These are phyloP conservation scores for Gentiana dahurica DNA, from an alignment of 257 asterid genomes.

Conservation along the genomic window DNA sequence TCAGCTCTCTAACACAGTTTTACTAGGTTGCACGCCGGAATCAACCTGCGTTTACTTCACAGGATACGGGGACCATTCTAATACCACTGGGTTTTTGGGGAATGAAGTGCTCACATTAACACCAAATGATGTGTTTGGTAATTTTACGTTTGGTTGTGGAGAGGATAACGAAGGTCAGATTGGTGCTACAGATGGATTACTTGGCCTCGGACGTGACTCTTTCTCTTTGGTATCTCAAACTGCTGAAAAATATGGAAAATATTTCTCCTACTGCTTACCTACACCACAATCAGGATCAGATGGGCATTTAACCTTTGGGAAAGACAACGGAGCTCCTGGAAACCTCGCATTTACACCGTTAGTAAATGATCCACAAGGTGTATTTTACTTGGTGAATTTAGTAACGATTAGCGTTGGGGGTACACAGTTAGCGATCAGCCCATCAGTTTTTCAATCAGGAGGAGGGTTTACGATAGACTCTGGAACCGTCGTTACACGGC, in stretches of 20 bases:
- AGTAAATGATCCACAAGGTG: constrained; percentile 11
- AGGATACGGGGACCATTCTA: constrained; percentile 51
- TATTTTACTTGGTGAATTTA: constrained; percentile 43
- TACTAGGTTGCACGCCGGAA: constrained; percentile 20
- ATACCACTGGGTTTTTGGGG: constrained; percentile 41
- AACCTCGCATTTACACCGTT: constrained; percentile 42
- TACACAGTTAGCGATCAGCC: constrained; percentile 23
- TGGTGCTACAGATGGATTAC: constrained; percentile 46
- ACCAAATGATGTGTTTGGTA: constrained; percentile 26
- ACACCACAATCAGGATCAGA: constrained; percentile 28
- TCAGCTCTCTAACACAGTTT: constrained; percentile 21
- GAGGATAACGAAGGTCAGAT: constrained; percentile 56
- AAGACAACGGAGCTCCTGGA: constrained; percentile 3
- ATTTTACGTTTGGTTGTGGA: constrained; percentile 66
- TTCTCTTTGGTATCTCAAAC: constrained; percentile 62
- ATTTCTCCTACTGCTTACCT: constrained; percentile 79
- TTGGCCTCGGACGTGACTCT: constrained; percentile 57
- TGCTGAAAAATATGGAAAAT: constrained; percentile 32
- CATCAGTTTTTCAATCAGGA: constrained; percentile 25
- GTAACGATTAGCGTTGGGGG: constrained; percentile 40
- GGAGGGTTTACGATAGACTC: constrained; percentile 48
- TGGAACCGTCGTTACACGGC: constrained; percentile 64
- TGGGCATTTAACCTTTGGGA: constrained; percentile 62
- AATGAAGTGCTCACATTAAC: constrained; percentile 45
- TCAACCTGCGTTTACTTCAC: constrained; percentile 42